phyloP scores from a whole-genome alignment of 2,329 filamentous ascomycete genomes.

The Dothistroma septosporum region DNA sequence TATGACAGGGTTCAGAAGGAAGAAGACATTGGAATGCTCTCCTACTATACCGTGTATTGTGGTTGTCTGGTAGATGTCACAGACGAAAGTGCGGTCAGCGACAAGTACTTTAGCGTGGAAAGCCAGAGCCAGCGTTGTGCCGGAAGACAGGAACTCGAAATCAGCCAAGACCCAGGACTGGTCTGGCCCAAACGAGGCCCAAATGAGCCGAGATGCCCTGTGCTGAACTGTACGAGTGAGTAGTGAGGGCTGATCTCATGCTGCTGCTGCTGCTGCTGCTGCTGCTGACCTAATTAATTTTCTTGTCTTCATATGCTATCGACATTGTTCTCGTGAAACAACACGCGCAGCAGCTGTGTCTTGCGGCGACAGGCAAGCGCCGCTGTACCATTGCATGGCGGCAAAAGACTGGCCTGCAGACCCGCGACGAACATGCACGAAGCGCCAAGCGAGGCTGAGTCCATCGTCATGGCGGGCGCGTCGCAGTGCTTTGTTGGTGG shows the following conservation, averaged over 20 bases:
- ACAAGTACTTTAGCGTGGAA: not conserved
- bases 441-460: not conserved
- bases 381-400: not conserved
- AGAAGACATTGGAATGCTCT: not conserved
- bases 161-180: not conserved
- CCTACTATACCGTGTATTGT: not conserved
- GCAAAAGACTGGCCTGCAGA: not conserved
- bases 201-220: not conserved
- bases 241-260: not conserved
- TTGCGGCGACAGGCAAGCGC: not conserved
- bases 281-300: no score
- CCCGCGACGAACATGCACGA: not conserved
- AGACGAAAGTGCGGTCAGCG: not conserved
- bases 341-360: not conserved
- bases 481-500: not conserved
- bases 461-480: not conserved
- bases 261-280: not conserved
- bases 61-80: not conserved
- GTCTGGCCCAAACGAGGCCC: not conserved
- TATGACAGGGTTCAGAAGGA: not conserved
- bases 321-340: not conserved
- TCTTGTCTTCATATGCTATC: not conserved
- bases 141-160: not conserved
- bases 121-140: not conserved
- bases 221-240: not conserved